Conservation (phyloP, 2,329 filamentous ascomycete species). For the Talaromyces sp. region DNA sequence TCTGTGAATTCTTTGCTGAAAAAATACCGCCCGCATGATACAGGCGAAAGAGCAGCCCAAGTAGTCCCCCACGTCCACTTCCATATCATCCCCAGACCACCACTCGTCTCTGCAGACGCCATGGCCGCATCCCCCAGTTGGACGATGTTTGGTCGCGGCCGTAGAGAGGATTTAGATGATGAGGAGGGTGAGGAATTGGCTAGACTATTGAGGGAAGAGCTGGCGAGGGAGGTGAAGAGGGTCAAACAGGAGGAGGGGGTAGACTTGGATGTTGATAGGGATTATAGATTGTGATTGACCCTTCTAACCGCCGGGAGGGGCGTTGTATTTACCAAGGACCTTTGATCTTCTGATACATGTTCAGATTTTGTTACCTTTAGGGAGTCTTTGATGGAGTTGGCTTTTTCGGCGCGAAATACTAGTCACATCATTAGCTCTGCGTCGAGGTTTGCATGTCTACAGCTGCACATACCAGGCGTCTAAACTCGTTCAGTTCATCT, state of each 20-base stretch:
- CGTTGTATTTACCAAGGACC: no score
- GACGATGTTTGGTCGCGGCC: conserved; percentile 47
- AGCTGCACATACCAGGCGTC: conserved; percentile 46
- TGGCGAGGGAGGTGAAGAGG: conserved; percentile 36
- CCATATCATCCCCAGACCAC: conserved; percentile 82
- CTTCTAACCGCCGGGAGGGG: no score
- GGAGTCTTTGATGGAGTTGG: not conserved
- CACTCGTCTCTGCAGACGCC: conserved; percentile 23
- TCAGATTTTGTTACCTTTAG: not conserved
- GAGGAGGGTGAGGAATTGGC: conserved; percentile 42
- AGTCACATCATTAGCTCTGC: not conserved
- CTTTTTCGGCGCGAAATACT: conserved; percentile 7
- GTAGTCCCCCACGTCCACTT: conserved; percentile 93
- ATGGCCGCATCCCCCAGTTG: conserved; percentile 30
- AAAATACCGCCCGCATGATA: not conserved
- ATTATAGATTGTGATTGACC: conserved; percentile 10
- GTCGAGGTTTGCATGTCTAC: not conserved
- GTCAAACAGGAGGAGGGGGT: conserved; percentile 37
- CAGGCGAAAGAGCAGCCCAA: conserved; percentile 77
- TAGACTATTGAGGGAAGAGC: conserved; percentile 34
- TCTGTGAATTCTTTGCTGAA: conserved; percentile 13
- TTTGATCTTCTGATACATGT: not conserved
- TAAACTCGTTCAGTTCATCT: conserved; percentile 65
- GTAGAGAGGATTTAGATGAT: conserved; percentile 46
- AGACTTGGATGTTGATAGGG: conserved; percentile 29